Percentiles rank a stretch among this genome's conserved stretches.
Evolutionary conservation across 768 basidiomycete genomes (phyloP).

Genomic region (Podaxis pistillaris): DNA sequence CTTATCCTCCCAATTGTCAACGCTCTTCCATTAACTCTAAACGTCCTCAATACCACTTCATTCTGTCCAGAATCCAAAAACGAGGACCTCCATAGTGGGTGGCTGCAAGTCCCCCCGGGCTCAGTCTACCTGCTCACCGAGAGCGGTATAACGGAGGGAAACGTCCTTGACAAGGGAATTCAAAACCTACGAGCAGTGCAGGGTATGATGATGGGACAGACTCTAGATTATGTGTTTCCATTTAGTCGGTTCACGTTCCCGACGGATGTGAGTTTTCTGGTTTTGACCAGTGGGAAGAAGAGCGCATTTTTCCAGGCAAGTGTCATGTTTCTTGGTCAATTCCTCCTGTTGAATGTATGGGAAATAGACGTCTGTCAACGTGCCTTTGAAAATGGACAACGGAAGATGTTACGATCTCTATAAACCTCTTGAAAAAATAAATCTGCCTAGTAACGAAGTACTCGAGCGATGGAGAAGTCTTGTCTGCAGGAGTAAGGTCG

Average conservation of each 20-base stretch:
- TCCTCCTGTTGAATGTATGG: neutral
- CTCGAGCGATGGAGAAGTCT: conserved; percentile 57
- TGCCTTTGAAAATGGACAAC: conserved; percentile 42
- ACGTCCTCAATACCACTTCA: conserved; percentile 51
- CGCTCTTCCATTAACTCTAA: conserved; percentile 59
- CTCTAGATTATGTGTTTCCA: conserved; percentile 72
- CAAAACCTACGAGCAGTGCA: conserved; percentile 63
- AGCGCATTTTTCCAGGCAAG: conserved; percentile 72
- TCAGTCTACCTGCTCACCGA: conserved; percentile 65
- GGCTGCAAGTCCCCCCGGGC: conserved; percentile 68
- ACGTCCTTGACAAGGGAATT: conserved; percentile 56
- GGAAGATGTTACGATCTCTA: conserved; percentile 39
- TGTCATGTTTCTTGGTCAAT: neutral
- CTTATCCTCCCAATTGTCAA: conserved; percentile 57
- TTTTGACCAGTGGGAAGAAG: conserved; percentile 61
- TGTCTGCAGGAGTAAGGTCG: conserved; percentile 59
- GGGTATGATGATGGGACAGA: conserved; percentile 61
- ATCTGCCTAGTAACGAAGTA: conserved; percentile 43
- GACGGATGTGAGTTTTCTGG: conserved; percentile 68
- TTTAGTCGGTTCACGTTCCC: conserved; percentile 71
- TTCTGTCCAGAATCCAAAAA: conserved; percentile 71
- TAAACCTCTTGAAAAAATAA: conserved; percentile 41
- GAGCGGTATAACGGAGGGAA: conserved; percentile 65
- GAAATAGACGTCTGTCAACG: conserved; percentile 54
- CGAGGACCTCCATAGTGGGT: conserved; percentile 70